These are phyloP conservation scores for Elymus sibiricus DNA, from an alignment of 176 grass and related monocot genomes.

Conservation along the genomic window DNA sequence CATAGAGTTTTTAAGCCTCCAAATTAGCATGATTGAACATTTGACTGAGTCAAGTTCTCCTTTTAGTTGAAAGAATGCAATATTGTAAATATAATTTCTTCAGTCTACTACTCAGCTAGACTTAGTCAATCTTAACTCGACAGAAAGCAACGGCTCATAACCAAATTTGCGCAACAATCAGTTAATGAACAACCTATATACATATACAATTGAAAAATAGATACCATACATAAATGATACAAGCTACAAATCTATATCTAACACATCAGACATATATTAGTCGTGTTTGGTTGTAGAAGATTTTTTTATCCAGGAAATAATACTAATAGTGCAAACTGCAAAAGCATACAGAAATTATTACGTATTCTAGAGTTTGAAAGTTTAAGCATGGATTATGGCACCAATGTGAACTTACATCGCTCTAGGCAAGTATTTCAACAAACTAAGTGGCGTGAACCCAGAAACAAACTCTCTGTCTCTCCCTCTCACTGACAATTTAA, in stretches of 20 bases:
- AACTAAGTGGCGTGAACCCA: no score
- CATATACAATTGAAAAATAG: neutral
- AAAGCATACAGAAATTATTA: constrained; percentile 13
- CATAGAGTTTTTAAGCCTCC: no score
- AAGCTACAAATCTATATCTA: neutral
- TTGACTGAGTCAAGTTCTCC: no score
- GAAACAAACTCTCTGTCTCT: neutral
- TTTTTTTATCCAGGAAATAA: neutral
- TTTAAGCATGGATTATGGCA: neutral
- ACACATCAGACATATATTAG: neutral
- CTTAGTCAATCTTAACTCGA: neutral
- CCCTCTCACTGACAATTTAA: no score
- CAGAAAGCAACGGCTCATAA: neutral
- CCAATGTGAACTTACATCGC: constrained; percentile 48
- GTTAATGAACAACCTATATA: neutral
- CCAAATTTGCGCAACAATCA: neutral
- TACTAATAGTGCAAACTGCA: neutral
- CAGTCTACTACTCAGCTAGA: no score
- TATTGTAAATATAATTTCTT: no score
- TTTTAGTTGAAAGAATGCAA: no score
- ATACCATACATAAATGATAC: neutral
- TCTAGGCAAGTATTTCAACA: constrained; percentile 69
- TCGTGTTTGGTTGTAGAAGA: neutral
- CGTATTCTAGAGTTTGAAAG: neutral
- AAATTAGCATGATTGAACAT: no score